A percentile compares a stretch with the other conserved stretches of the same genome.
These are phyloP conservation scores for Saturnispora bothae DNA, from an alignment of 805 yeast genomes.

Conservation along the genomic window DNA sequence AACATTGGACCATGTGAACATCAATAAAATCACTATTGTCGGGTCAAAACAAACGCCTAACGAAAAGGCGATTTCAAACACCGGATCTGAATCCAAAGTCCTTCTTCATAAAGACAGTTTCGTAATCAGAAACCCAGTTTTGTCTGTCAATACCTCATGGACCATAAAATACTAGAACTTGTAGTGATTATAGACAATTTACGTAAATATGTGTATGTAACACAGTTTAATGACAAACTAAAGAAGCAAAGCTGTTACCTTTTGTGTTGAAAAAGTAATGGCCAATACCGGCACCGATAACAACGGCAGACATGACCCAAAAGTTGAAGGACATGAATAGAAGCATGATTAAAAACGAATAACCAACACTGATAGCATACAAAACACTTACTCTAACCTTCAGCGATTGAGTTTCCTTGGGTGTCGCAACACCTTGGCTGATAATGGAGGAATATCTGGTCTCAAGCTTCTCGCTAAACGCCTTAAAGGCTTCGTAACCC, in stretches of 20 bases:
- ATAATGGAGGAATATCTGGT: constrained; percentile 9
- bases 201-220: background rate
- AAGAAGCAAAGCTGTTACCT: constrained; percentile 12
- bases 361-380: constrained; percentile 33
- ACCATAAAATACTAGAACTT: constrained; percentile 13
- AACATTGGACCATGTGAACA: constrained; percentile 26
- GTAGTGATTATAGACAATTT: background rate
- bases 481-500: constrained; percentile 30
- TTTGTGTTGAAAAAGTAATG: constrained; percentile 22
- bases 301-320: constrained; percentile 37
- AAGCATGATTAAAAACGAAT: constrained; percentile 36
- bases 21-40: constrained; percentile 48
- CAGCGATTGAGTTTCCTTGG: constrained; percentile 14
- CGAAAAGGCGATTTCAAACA: background rate
- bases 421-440: constrained; percentile 10
- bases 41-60: constrained; percentile 19
- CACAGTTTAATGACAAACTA: constrained; percentile 22
- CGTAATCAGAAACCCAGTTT: constrained; percentile 39
- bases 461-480: constrained; percentile 19
- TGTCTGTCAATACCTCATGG: constrained; percentile 42
- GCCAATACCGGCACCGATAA: constrained; percentile 32
- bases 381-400: constrained; percentile 24
- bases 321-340: constrained; percentile 39
- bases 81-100: constrained; percentile 1
- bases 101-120: constrained; percentile 19